phyloP scores from a whole-genome alignment of 345 rosid genomes.

The Salix brachista region DNA sequence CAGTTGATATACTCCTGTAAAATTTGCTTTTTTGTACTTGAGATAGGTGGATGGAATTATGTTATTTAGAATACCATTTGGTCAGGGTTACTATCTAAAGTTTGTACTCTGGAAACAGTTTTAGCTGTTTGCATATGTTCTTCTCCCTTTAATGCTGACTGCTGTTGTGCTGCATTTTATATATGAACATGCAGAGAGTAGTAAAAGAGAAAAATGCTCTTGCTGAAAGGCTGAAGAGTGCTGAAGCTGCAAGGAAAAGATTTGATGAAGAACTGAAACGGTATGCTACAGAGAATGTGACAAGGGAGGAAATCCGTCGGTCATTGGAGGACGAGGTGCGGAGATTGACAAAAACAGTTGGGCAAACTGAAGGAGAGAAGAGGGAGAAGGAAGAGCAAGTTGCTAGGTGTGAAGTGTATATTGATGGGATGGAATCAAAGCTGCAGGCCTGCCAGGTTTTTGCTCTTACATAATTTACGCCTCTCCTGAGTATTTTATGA shows the following conservation, averaged over 20 bases:
- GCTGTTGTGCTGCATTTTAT: slow-evolving; percentile 3
- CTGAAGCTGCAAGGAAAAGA: slow-evolving; percentile 87
- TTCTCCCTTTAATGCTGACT: not conserved
- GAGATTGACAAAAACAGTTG: slow-evolving; percentile 75
- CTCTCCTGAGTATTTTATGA: not conserved
- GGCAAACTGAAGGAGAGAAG: slow-evolving; percentile 93
- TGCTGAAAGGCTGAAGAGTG: slow-evolving; percentile 77
- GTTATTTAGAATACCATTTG: too few relatives aligned
- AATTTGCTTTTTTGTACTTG: not conserved
- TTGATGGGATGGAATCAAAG: slow-evolving; percentile 87
- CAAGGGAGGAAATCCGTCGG: slow-evolving; percentile 80
- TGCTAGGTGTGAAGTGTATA: slow-evolving; percentile 87
- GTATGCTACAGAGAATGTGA: slow-evolving; percentile 75
- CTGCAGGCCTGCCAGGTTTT: slow-evolving; percentile 89
- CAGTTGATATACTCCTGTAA: not conserved
- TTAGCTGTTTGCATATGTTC: slow-evolving; percentile 3
- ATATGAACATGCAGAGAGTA: slow-evolving; percentile 60
- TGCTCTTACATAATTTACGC: slow-evolving; percentile 1
- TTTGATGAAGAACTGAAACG: slow-evolving; percentile 90
- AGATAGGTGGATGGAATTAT: not conserved
- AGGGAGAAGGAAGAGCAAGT: slow-evolving; percentile 89
- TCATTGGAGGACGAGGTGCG: slow-evolving; percentile 88
- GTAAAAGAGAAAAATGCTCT: slow-evolving; percentile 91
- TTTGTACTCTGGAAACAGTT: not conserved
- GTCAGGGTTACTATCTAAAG: not conserved